phyloP scores from a whole-genome alignment of 192 early-diverging fungal species.

The Dissophora globulifera region DNA sequence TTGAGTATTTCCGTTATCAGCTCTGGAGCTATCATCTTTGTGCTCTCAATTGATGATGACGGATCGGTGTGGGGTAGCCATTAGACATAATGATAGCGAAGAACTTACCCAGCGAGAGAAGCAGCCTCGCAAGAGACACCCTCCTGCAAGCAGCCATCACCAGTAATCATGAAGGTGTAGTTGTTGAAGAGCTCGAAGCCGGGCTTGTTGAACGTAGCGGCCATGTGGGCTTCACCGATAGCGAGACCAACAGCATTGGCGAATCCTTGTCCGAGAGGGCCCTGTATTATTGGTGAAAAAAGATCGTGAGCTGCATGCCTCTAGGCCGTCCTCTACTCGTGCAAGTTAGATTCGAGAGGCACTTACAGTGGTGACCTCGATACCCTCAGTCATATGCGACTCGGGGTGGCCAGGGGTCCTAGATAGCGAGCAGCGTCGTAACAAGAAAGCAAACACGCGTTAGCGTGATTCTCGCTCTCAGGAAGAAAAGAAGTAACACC shows the following conservation, averaged over 20 bases:
- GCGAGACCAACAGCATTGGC: slow-evolving; percentile 96
- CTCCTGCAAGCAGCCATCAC: slow-evolving; percentile 99
- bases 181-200: slow-evolving; percentile 90
- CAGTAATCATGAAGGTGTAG: slow-evolving; percentile 86
- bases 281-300: slow-evolving; percentile 18
- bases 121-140: slow-evolving; percentile 93
- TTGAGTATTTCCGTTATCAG: too few relatives aligned
- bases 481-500: not conserved
- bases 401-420: slow-evolving; percentile 98
- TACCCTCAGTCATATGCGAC: slow-evolving; percentile 82
- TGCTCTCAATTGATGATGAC: not conserved
- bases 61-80: not conserved
- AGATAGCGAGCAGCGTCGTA: slow-evolving; percentile 13
- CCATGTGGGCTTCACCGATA: slow-evolving; percentile 86
- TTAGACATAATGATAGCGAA: not conserved
- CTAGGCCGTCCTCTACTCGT: too few relatives aligned
- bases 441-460: not conserved
- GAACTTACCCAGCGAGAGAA: slow-evolving; percentile 87
- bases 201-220: slow-evolving; percentile 92
- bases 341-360: not conserved
- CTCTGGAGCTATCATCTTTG: not conserved
- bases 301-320: too few relatives aligned
- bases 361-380: slow-evolving; percentile 91
- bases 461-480: not conserved
- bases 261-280: slow-evolving; percentile 71